Conservation (phyloP, 2,329 filamentous ascomycete species). For the Ophiostoma sp. region DNA sequence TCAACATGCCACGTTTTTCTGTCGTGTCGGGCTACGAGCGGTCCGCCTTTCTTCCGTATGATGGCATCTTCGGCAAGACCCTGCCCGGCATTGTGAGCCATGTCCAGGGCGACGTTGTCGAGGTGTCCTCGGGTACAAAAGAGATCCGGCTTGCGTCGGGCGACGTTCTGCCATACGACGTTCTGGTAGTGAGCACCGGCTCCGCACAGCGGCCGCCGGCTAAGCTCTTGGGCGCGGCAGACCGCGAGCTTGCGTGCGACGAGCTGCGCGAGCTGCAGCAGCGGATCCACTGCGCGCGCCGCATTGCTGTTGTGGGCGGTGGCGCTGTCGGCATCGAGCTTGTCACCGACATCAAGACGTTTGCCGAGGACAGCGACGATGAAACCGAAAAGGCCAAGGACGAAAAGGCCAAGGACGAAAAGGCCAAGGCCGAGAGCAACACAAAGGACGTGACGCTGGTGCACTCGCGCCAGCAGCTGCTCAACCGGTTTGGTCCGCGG, state of each 20-base stretch:
- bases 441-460: conserved; percentile 51
- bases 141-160: not conserved
- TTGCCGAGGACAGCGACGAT: conserved; percentile 21
- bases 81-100: conserved; percentile 35
- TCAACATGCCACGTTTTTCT: conserved; percentile 54
- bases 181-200: conserved; percentile 54
- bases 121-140: not conserved
- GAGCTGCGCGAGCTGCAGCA: conserved; percentile 44
- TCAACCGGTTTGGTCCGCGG: conserved; percentile 39
- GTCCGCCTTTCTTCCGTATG: conserved; percentile 57
- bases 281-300: conserved; percentile 39
- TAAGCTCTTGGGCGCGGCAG: conserved; percentile 41
- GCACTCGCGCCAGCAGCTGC: conserved; percentile 48
- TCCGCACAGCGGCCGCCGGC: conserved; percentile 43
- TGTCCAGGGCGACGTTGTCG: conserved; percentile 34
- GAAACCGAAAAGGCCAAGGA: conserved; percentile 31
- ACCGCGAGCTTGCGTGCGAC: conserved; percentile 39
- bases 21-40: conserved; percentile 52
- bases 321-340: conserved; percentile 59
- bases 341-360: conserved; percentile 51
- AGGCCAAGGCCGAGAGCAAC: conserved; percentile 34
- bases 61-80: conserved; percentile 36
- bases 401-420: conserved; percentile 27
- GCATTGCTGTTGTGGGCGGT: conserved; percentile 50
- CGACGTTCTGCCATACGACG: conserved; percentile 44